Conservation (phyloP, 2,329 filamentous ascomycete species). For the Metarhizium brunneum region DNA sequence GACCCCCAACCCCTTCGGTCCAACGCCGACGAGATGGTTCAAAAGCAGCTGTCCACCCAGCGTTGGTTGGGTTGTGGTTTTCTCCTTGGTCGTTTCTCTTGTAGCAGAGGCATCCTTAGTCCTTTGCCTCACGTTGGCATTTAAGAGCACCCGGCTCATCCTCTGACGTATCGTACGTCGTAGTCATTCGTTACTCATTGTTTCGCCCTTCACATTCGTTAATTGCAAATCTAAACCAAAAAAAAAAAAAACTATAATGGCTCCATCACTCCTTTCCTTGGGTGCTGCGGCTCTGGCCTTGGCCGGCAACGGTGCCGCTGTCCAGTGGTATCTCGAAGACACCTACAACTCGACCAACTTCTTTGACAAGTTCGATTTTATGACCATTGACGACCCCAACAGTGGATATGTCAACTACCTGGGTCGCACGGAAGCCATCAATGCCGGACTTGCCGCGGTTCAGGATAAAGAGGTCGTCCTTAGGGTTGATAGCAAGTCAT, state of each 20-base stretch:
- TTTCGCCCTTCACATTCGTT: conserved; percentile 14
- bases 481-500: conserved; percentile 26
- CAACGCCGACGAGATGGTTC: no score
- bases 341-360: conserved; percentile 34
- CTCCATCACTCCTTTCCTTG: conserved; percentile 30
- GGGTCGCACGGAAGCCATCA: conserved; percentile 22
- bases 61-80: no score
- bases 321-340: conserved; percentile 29
- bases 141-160: conserved; percentile 20
- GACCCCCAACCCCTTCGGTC: no score
- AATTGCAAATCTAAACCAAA: conserved; percentile 9
- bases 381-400: conserved; percentile 45
- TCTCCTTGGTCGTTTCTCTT: no score
- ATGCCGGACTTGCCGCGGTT: conserved; percentile 24
- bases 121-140: background rate
- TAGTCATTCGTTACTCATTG: conserved; percentile 24
- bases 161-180: conserved; percentile 36
- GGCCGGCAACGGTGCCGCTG: conserved; percentile 21
- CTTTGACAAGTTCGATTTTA: conserved; percentile 37
- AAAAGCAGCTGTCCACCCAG: no score
- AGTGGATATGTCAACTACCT: conserved; percentile 53
- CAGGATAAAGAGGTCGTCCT: conserved; percentile 26
- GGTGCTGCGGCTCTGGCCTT: conserved; percentile 28
- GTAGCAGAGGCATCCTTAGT: background rate
- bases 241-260: conserved; percentile 19